Evolutionary conservation across 306 rosid species (phyloP), one percentile per base, ranked within the genome.

Genomic region (Sindora glabra): DNA sequence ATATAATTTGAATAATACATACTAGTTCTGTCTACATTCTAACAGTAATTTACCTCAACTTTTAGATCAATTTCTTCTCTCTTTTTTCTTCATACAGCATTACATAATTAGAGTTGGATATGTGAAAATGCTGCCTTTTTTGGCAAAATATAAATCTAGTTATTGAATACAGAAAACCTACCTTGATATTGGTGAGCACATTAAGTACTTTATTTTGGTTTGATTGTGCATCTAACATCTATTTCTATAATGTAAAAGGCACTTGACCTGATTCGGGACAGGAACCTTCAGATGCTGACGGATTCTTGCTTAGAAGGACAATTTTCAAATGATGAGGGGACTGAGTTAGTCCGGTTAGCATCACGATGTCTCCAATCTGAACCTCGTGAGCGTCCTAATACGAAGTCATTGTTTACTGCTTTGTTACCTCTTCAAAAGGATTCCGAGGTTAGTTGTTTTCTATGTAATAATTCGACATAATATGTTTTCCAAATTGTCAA

Each of bases 281-380:
- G 87, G 75, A 86, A 88, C 74, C 74, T 88, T 73, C 86, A 80
- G 65, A 88, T 76, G 83, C 83, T 92, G 18, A 80, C 95, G 40
- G 98, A 92, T 78, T 92, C 98, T 57, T 88, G 96, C 79, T 78
- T 92, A 70, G 98, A 86, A 77, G 96, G 94, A 50, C 90, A 92
- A 74, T 86, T 92, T 70, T 74, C 98, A 60, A 72, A 80, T 70
- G 94, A 88, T 4, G 98, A 92, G 76, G 96, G 95, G 21, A 86
- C 95, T 22, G 95, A 86, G 49, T 80, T 92, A 56, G 95, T 92
- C 48, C 98, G 96, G 37, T 77, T 92, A 62, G 98, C 96, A 53
- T 88, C 98, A 25, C 84, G 90, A 39, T 92, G 98, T 68, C 62
- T 92, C 55, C 90, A 92, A 64, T 84, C 87, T 50, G 98, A 92